phyloP scores from a whole-genome alignment of 2,329 filamentous ascomycete genomes.

The Colletotrichum acutatum region DNA sequence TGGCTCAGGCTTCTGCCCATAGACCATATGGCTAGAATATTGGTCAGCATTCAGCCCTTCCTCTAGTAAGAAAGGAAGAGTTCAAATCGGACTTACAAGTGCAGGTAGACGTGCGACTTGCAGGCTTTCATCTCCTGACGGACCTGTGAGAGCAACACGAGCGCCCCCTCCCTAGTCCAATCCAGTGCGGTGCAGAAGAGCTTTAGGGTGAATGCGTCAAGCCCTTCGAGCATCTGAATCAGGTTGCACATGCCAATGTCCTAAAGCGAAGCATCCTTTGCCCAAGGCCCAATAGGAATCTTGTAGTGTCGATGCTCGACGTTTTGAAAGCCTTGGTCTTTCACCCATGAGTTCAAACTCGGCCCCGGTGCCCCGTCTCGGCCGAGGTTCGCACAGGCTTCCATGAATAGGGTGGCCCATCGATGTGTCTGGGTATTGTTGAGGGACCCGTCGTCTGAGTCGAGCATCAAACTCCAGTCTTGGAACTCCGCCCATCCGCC shows the following conservation, averaged over 20 bases:
- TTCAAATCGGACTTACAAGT: slow-evolving; percentile 34
- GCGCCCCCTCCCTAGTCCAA: slow-evolving; percentile 41
- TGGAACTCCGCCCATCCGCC: slow-evolving; percentile 46
- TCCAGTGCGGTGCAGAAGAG: slow-evolving; percentile 43
- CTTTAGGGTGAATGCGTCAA: slow-evolving; percentile 40
- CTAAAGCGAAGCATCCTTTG: slow-evolving; percentile 44
- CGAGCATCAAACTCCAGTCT: slow-evolving; percentile 36
- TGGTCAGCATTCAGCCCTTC: neutral
- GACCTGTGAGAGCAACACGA: slow-evolving; percentile 42
- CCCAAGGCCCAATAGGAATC: slow-evolving; percentile 49
- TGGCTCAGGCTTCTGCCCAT: slow-evolving; percentile 26
- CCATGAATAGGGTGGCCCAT: slow-evolving; percentile 36
- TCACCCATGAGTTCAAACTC: slow-evolving; percentile 43
- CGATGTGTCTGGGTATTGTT: slow-evolving; percentile 7
- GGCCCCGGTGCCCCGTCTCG: slow-evolving; percentile 45
- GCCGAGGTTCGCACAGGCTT: slow-evolving; percentile 37
- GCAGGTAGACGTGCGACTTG: slow-evolving; percentile 40
- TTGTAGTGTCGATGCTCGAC: slow-evolving; percentile 44
- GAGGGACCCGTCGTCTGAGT: slow-evolving; percentile 40
- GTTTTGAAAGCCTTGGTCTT: slow-evolving; percentile 48
- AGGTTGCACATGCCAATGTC: slow-evolving; percentile 43
- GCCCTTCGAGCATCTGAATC: slow-evolving; percentile 34
- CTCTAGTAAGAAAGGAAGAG: too few species aligned
- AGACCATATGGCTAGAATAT: slow-evolving; percentile 27
- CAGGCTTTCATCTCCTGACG: slow-evolving; percentile 43